Conservation (phyloP, 2,329 filamentous ascomycete genomes). For the Teratosphaeria nubilosa region DNA sequence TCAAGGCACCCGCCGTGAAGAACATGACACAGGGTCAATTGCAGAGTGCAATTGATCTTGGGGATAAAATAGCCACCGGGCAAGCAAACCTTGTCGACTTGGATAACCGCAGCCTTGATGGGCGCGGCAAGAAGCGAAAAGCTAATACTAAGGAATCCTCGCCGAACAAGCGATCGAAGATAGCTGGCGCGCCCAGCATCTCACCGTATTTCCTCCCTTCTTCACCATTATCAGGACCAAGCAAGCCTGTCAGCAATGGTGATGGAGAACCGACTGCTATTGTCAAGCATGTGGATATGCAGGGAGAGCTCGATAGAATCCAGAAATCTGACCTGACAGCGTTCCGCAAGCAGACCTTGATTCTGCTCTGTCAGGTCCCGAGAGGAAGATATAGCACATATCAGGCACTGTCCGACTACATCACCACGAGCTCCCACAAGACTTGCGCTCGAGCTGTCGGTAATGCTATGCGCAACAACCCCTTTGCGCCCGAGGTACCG, state of each 20-base stretch:
- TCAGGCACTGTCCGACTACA: slow-evolving; percentile 25
- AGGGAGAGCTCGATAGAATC: slow-evolving; percentile 30
- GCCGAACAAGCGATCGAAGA: slow-evolving; percentile 15
- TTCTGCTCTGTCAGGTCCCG: slow-evolving; percentile 26
- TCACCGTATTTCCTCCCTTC: slow-evolving; percentile 23
- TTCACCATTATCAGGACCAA: slow-evolving; percentile 7
- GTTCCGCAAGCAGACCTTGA: slow-evolving; percentile 33
- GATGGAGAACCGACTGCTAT: not conserved
- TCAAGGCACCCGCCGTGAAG: slow-evolving; percentile 33
- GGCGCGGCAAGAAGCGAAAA: slow-evolving; percentile 29
- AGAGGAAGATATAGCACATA: slow-evolving; percentile 28
- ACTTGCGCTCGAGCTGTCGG: slow-evolving; percentile 31
- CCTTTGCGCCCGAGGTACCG: slow-evolving; percentile 34
- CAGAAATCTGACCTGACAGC: slow-evolving; percentile 38
- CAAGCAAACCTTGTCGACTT: slow-evolving; percentile 29
- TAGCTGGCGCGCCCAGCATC: slow-evolving; percentile 8
- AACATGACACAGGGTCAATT: slow-evolving; percentile 34
- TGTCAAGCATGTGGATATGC: slow-evolving; percentile 7
- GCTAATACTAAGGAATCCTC: not conserved
- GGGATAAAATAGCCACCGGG: slow-evolving; percentile 28
- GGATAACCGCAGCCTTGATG: slow-evolving; percentile 30
- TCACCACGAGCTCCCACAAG: slow-evolving; percentile 23
- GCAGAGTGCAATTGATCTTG: slow-evolving; percentile 28
- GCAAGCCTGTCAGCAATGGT: not conserved
- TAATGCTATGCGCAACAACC: slow-evolving; percentile 32